Evolutionary conservation across 495 filamentous ascomycete genomes (phyloP).

Genomic region (Penicillium pancosmium): DNA sequence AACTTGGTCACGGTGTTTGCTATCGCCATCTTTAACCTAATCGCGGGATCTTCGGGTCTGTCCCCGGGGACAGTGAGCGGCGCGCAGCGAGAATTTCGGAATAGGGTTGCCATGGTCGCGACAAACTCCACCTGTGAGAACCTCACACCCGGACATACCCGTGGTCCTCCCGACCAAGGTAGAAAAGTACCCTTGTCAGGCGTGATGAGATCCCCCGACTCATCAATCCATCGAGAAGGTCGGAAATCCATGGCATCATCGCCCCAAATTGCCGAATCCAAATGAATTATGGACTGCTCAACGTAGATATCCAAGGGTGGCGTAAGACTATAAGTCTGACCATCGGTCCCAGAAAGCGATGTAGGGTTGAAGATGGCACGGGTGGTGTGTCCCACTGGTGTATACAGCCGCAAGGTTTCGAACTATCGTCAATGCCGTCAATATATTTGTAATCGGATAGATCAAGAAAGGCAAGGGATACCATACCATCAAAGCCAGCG

Average conservation of each 20-base stretch:
- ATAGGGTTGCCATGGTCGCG: conserved; percentile 36
- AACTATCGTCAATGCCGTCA: conserved; percentile 23
- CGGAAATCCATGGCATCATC: conserved; percentile 45
- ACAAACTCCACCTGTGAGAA: conserved; percentile 59
- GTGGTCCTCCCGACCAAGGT: conserved; percentile 51
- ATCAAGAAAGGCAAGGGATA: no score
- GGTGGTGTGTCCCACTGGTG: conserved; percentile 43
- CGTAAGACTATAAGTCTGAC: conserved; percentile 27
- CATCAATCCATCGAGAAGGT: conserved; percentile 49
- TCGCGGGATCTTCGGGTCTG: background rate
- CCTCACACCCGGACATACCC: conserved; percentile 53
- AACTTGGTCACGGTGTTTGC: background rate
- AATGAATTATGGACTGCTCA: conserved; percentile 41
- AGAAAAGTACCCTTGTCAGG: conserved; percentile 43
- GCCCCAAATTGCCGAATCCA: conserved; percentile 34
- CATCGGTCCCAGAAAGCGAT: conserved; percentile 23
- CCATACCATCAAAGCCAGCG: conserved; percentile 13
- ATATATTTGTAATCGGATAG: background rate
- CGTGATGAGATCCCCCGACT: conserved; percentile 23
- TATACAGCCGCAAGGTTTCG: conserved; percentile 56
- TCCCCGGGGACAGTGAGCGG: background rate
- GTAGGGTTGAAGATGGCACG: conserved; percentile 37
- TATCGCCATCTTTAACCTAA: background rate
- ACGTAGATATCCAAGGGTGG: conserved; percentile 27
- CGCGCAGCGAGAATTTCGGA: conserved; percentile 1